Percentiles rank a stretch among this genome's conserved stretches.
Conservation (phyloP, 2,329 filamentous ascomycete genomes). For the Diaporthe citrichinensis region DNA sequence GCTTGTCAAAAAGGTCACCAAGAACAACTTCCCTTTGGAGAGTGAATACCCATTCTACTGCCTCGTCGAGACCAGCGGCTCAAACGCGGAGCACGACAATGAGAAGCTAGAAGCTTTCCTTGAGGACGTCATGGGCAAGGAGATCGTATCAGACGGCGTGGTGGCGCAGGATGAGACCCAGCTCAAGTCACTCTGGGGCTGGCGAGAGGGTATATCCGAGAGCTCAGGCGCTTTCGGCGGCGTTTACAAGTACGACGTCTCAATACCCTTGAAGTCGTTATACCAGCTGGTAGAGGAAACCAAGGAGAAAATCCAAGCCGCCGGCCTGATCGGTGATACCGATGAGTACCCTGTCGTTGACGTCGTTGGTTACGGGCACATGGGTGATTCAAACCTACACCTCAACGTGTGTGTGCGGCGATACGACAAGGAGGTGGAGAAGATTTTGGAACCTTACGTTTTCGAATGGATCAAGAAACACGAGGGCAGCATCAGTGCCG, state of each 20-base stretch:
- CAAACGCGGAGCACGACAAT: constrained; percentile 92
- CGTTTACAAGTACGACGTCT: constrained; percentile 98
- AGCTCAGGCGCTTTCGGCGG: constrained; percentile 90
- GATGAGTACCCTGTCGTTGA: constrained; percentile 84
- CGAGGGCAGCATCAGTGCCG: constrained; percentile 94
- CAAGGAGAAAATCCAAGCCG: constrained; percentile 77
- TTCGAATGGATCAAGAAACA: constrained; percentile 96
- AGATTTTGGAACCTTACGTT: constrained; percentile 91
- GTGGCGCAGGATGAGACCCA: constrained; percentile 96
- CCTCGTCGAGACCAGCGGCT: constrained; percentile 95
- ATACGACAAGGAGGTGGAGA: constrained; percentile 90
- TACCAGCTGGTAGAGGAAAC: constrained; percentile 93
- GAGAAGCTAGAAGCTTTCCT: constrained; percentile 93
- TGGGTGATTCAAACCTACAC: constrained; percentile 97
- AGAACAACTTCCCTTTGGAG: constrained; percentile 85
- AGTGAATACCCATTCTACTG: constrained; percentile 94
- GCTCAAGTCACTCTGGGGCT: constrained; percentile 86
- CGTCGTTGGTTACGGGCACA: constrained; percentile 97
- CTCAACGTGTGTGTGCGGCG: constrained; percentile 87
- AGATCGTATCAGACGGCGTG: constrained; percentile 90
- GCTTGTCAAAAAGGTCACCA: constrained; percentile 80
- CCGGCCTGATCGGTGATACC: constrained; percentile 83
- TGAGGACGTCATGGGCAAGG: constrained; percentile 90
- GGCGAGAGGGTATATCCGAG: constrained; percentile 94
- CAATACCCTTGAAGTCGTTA: constrained; percentile 89